phyloP scores from a whole-genome alignment of 306 rosid species.

The Phaseolus lunatus region DNA sequence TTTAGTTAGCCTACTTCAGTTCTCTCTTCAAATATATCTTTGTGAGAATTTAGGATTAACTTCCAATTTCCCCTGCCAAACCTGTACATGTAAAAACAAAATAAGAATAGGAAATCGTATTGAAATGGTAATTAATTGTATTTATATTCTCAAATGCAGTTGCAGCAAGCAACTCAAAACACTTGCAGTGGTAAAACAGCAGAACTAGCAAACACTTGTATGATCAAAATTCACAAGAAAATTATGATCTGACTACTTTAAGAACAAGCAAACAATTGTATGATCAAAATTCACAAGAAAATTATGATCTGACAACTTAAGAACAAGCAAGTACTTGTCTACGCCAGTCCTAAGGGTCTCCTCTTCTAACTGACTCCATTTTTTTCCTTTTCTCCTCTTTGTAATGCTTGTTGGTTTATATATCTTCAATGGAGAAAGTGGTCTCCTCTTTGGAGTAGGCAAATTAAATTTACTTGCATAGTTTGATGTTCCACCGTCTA shows the following conservation, averaged over 20 bases:
- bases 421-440: conserved; percentile 58
- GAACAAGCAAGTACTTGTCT: conserved; percentile 52
- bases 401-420: conserved; percentile 32
- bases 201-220: background rate
- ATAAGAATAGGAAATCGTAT: conserved; percentile 20
- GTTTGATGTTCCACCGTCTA: conserved; percentile 45
- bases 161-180: too few relatives aligned
- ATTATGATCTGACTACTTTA: background rate
- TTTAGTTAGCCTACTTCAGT: conserved; percentile 55
- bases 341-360: conserved; percentile 58
- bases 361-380: conserved; percentile 70
- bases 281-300: background rate
- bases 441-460: conserved; percentile 54
- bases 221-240: background rate
- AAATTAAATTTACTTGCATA: conserved; percentile 43
- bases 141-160: background rate
- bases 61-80: conserved; percentile 72
- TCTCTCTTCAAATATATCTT: conserved; percentile 62
- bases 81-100: conserved; percentile 47
- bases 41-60: conserved; percentile 46
- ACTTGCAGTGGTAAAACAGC: background rate
- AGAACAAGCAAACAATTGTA: background rate
- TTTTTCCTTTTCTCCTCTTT: conserved; percentile 60
- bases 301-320: background rate
- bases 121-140: conserved; percentile 19